Evolutionary conservation across 306 rosid species (phyloP), one percentile per base, ranked within the genome.

Genomic region (Quercus gilva): DNA sequence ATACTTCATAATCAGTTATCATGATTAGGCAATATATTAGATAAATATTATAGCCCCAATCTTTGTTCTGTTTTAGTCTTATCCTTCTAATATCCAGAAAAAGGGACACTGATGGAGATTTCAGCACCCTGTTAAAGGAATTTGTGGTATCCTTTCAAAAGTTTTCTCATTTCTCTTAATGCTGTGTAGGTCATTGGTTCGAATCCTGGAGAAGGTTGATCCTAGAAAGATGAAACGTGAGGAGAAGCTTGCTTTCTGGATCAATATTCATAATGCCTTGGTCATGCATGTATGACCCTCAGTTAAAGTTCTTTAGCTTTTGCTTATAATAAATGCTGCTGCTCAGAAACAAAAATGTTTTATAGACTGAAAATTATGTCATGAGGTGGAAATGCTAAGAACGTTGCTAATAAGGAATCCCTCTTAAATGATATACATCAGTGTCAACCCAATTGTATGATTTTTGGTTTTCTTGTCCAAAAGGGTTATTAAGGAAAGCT

Each of bases 221-320:
- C 79, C 82, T 0, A 64, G 69, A 35, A 78, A 79, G 74, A 82
- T 85, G 88, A 85, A 70, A 74, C 83, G 84, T 10, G 86, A 81
- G 77, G 83, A 85, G 88, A 84, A 77, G 82, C 82, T 84, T 74
- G 82, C 78, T 1, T 84, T 84, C 72, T 84, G 87, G 87, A 84
- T 85, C 55, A 85, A 85, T 69, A 79, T 85, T 75, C 86, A 85
- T 75, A 85, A 85, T 73, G 81, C 88, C 68, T 65, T 85, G 51
- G 76, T 82, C 76, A 82, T 85, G 88, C 88, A 85, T 78, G 88
- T 85, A 81, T 29, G 88, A 53, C 18, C 59, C 41, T 69, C 65
- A 23, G 13, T 21, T 12, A 11, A 58, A 74, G 5, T 13, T 28
- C 2, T n/a, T 68, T 14, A 71, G 19, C 64, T 60, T 12, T 5